Evolutionary conservation across 2,329 filamentous ascomycete species (phyloP), one percentile per base, ranked within the genome.

Genomic region (Colletotrichum costaricense): DNA sequence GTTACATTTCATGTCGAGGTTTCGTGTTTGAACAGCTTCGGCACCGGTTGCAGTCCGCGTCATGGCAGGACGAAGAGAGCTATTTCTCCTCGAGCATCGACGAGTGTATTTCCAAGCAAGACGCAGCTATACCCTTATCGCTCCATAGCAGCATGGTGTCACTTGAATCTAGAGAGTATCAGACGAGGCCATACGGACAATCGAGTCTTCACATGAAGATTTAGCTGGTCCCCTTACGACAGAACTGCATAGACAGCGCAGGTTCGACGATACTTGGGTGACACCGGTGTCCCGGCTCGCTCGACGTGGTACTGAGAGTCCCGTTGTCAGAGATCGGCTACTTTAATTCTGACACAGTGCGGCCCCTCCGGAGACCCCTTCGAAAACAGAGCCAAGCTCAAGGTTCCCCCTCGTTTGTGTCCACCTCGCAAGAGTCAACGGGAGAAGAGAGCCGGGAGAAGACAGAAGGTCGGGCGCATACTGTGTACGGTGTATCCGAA

Each of bases 271-370:
- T 26, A 38, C 28, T 14, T 28, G 33, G 11, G 56, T 67, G 22
- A 55, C 67, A 66, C 67, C 55, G 54, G 42, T 70, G 62, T 55
- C 62, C 67, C 58, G 55, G 67, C 62, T 42, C 35, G 62, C 46
- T 22, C 35, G 49, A 58, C 64, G 57, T 72, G 22, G 38, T 63
- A 60, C 56, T 24, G 52, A n/a, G 22, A 19, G 49, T 55, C 28
- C 52, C 22, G 38, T 63, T 69, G 52, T 59, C 42, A 63, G 69
- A 69, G 65, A 63, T 69, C 58, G 57, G 69, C 57, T 42, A 72
- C 65, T 62, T 58, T 63, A 54, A 68, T 68, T 24, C 35, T 42
- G 69, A 54, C 69, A 69, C 69, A 69, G 58, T 63, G 65, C 30
- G 69, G 58, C 30, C 28, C 28, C 65, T 68, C 38, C 28, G 35